Conservation (phyloP, 345 rosid species). For the Brassica carinata region DNA sequence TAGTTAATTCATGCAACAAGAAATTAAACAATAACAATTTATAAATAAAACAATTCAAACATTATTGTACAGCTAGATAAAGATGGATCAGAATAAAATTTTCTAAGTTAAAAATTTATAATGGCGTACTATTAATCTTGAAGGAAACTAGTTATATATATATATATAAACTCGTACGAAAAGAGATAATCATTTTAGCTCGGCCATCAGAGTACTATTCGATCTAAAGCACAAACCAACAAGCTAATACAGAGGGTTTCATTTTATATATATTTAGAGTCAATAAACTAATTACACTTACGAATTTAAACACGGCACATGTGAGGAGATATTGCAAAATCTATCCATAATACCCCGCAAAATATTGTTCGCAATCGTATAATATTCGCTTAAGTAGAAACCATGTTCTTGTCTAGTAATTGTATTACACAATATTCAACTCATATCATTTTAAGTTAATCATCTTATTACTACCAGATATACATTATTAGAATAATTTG, state of each 20-base stretch:
- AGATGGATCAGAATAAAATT: not conserved
- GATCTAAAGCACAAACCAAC: not conserved
- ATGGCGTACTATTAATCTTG: not conserved
- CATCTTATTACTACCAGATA: not conserved
- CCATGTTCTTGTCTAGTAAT: conserved; percentile 11
- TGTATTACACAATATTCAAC: not conserved
- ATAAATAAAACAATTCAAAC: not conserved
- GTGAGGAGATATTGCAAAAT: conserved; percentile 13
- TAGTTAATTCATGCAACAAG: not conserved
- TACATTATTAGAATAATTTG: not conserved
- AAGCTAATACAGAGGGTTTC: not conserved
- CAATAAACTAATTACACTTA: not conserved
- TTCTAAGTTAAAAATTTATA: not conserved
- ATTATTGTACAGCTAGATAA: not conserved
- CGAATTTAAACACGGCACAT: not conserved
- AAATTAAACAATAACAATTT: not conserved
- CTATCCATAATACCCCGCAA: not conserved
- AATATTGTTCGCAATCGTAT: not conserved
- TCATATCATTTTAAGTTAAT: not conserved
- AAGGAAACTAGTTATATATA: not conserved
- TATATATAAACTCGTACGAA: not conserved
- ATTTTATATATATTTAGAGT: not conserved
- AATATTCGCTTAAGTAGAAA: not conserved
- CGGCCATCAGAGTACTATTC: not conserved
- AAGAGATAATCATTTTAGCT: not conserved